phyloP scores from a whole-genome alignment of 257 asterid genomes.

The Jaltomata sinuosa region DNA sequence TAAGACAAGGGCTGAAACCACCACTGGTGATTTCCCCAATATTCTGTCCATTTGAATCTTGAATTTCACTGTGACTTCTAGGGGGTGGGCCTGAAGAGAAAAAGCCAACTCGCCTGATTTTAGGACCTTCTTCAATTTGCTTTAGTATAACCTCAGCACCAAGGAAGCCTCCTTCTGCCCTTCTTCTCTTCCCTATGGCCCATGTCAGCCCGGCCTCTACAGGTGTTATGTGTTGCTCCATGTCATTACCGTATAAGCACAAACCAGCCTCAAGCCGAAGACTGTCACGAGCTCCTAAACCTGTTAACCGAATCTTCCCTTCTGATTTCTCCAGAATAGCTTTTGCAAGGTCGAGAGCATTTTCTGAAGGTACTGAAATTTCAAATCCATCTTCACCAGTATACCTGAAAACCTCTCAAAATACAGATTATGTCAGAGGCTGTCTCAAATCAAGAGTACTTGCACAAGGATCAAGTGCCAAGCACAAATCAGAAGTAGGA shows the following conservation, averaged over 20 bases:
- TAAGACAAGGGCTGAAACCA: conserved; percentile 94
- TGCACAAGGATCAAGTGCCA: not conserved
- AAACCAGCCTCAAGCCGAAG: conserved; percentile 94
- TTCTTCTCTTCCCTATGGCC: conserved; percentile 96
- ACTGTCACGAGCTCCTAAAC: conserved; percentile 95
- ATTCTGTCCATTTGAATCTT: conserved; percentile 63
- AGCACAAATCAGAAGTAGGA: not conserved
- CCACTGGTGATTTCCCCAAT: conserved; percentile 96
- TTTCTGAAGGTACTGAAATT: conserved; percentile 87
- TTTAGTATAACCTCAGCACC: conserved; percentile 90
- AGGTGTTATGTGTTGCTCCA: conserved; percentile 94
- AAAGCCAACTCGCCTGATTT: conserved; percentile 76
- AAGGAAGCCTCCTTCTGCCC: conserved; percentile 93
- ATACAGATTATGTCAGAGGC: not conserved
- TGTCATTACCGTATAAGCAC: conserved; percentile 95
- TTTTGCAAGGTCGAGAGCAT: conserved; percentile 86
- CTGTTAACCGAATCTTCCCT: conserved; percentile 76
- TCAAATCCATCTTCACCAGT: conserved; percentile 99
- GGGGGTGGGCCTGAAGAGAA: conserved; percentile 89
- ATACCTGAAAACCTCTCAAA: conserved; percentile 47
- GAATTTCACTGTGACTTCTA: conserved; percentile 89
- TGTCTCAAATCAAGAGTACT: not conserved
- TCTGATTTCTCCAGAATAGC: conserved; percentile 89
- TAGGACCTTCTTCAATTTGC: conserved; percentile 71
- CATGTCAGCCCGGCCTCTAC: conserved; percentile 94